Conservation (phyloP, 345 rosid genomes). For the Boechera retrofracta region DNA sequence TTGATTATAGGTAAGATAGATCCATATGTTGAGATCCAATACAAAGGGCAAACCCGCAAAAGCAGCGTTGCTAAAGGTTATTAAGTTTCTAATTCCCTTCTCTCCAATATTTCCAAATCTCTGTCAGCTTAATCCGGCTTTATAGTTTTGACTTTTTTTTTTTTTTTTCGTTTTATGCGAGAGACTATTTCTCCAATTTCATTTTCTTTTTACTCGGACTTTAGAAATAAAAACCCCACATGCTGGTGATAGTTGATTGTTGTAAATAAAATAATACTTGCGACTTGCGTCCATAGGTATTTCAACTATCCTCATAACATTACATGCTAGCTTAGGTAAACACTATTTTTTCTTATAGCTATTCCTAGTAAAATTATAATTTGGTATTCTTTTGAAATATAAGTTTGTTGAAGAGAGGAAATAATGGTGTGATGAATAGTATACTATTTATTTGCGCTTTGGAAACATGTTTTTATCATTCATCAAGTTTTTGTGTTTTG, state of each 20-base stretch:
- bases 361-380: not conserved
- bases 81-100: slow-evolving; percentile 1
- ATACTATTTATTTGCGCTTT: not conserved
- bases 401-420: not conserved
- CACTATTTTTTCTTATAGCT: not conserved
- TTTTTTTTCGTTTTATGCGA: slow-evolving; percentile 1
- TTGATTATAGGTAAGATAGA: slow-evolving; percentile 60
- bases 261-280: not conserved
- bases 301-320: not conserved
- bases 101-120: slow-evolving; percentile 5
- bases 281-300: not conserved
- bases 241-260: slow-evolving; percentile 1
- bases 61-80: slow-evolving; percentile 76
- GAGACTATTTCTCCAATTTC: slow-evolving; percentile 16
- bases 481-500: not conserved
- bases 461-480: not conserved
- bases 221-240: slow-evolving; percentile 7
- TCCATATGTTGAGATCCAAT: slow-evolving; percentile 73
- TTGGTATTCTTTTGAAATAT: not conserved
- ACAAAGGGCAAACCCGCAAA: slow-evolving; percentile 72
- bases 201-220: not conserved
- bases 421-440: not conserved
- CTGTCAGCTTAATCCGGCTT: not conserved
- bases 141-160: slow-evolving; percentile 14
- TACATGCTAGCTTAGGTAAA: not conserved